These are phyloP conservation scores for Colletotrichum tamarilloi DNA, from an alignment of 2,329 filamentous ascomycete species.

Conservation along the genomic window DNA sequence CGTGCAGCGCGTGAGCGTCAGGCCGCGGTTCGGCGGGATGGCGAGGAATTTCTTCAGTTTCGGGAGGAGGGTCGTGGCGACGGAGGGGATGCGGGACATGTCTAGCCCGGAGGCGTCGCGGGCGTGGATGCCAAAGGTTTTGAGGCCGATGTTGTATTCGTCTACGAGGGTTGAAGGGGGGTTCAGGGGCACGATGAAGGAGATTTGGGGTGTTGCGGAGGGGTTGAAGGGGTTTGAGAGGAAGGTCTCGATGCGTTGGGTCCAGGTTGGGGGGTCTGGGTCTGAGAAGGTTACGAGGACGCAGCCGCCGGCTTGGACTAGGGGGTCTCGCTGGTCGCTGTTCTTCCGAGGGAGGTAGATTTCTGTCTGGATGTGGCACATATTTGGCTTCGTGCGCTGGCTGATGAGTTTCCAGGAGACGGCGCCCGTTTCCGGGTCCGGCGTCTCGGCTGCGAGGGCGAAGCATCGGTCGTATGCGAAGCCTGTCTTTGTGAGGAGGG, in stretches of 20 bases:
- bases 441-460: slow-evolving; percentile 43
- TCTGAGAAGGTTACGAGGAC: slow-evolving; percentile 6
- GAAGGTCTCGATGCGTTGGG: background rate
- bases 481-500: slow-evolving; percentile 40
- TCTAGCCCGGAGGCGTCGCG: slow-evolving; percentile 35
- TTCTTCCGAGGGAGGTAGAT: slow-evolving; percentile 32
- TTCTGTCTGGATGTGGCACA: slow-evolving; percentile 35
- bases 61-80: slow-evolving; percentile 28
- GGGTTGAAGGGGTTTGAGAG: background rate
- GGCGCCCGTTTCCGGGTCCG: slow-evolving; percentile 35
- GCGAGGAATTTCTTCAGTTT: slow-evolving; percentile 35
- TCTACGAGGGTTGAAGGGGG: background rate
- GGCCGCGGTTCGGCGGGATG: slow-evolving; percentile 12
- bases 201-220: background rate
- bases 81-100: slow-evolving; percentile 29
- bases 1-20: slow-evolving; percentile 34
- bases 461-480: slow-evolving; percentile 42
- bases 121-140: slow-evolving; percentile 35
- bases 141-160: background rate
- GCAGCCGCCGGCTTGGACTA: slow-evolving; percentile 24
- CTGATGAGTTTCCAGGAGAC: slow-evolving; percentile 42
- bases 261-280: background rate
- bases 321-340: background rate
- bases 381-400: slow-evolving; percentile 39
- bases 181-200: slow-evolving; percentile 4